These are phyloP conservation scores for Spongospora subterranea DNA, from an alignment of 208 protist genomes.

Conservation along the genomic window DNA sequence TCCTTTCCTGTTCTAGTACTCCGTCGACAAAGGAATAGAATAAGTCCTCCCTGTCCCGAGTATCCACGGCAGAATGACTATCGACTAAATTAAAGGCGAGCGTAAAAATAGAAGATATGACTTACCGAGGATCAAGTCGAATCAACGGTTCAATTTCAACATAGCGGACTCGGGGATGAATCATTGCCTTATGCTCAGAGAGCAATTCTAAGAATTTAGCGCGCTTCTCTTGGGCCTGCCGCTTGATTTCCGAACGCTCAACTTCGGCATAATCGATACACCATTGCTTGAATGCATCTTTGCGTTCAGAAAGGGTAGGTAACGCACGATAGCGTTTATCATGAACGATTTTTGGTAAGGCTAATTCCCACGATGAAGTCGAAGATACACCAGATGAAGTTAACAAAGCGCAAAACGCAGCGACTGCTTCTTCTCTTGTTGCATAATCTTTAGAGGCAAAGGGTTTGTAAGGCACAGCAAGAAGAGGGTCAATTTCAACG, in stretches of 20 bases:
- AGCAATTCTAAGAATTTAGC: neutral
- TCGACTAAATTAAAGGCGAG: neutral
- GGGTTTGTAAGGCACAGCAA: neutral
- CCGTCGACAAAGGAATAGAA: conserved; percentile 7
- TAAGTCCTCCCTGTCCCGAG: conserved; percentile 4
- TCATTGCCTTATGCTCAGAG: neutral
- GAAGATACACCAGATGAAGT: conserved; percentile 21
- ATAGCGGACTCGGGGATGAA: conserved; percentile 16
- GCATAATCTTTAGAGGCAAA: neutral
- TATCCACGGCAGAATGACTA: neutral
- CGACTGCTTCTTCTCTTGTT: neutral
- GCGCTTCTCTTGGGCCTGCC: neutral
- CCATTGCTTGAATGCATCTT: conserved; percentile 38
- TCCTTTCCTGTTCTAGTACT: neutral
- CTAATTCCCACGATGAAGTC: conserved; percentile 11
- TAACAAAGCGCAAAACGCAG: neutral
- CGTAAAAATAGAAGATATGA: neutral
- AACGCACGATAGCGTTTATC: conserved; percentile 39
- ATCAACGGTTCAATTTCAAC: conserved; percentile 29
- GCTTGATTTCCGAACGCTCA: neutral
- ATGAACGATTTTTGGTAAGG: conserved; percentile 42
- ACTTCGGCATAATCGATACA: conserved; percentile 20
- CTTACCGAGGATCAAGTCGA: conserved; percentile 37
- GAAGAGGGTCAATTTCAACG: conserved; percentile 14
- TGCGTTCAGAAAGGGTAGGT: neutral